Percentiles rank a stretch among this genome's conserved stretches.
These are phyloP conservation scores for Exophiala lecanii-corni DNA, from an alignment of 2,329 filamentous ascomycete species.

Conservation along the genomic window DNA sequence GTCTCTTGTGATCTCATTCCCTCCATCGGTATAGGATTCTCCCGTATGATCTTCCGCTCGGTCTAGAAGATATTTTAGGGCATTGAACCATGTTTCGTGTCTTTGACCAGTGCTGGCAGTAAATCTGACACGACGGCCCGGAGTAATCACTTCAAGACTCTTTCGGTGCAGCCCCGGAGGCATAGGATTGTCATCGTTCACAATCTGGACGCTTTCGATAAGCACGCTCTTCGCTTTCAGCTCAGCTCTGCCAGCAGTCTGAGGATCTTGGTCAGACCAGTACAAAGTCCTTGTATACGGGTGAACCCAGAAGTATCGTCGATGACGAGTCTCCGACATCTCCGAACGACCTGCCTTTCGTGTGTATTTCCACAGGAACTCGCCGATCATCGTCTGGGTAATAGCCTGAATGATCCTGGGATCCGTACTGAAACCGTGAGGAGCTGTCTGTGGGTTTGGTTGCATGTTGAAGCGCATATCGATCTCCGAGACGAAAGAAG, in stretches of 20 bases:
- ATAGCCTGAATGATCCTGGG: slow-evolving; percentile 99
- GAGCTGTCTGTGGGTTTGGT: slow-evolving; percentile 50
- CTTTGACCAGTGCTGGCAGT: slow-evolving; percentile 89
- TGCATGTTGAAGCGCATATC: slow-evolving; percentile 84
- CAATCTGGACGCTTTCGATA: slow-evolving; percentile 87
- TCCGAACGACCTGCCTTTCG: slow-evolving; percentile 85
- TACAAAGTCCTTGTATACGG: slow-evolving; percentile 94
- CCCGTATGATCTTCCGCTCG: slow-evolving; percentile 56
- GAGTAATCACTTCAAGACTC: slow-evolving; percentile 84
- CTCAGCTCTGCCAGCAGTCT: slow-evolving; percentile 69
- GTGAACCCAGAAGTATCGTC: slow-evolving; percentile 98
- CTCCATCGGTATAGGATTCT: slow-evolving; percentile 38
- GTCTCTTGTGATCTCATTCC: slow-evolving; percentile 55
- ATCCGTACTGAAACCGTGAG: slow-evolving; percentile 69
- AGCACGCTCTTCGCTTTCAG: slow-evolving; percentile 81
- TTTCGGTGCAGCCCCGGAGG: slow-evolving; percentile 92
- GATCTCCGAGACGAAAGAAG: slow-evolving; percentile 91
- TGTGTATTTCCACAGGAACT: slow-evolving; percentile 99
- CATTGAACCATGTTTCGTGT: slow-evolving; percentile 98
- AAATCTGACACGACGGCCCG: slow-evolving; percentile 84
- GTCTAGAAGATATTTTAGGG: slow-evolving; percentile 84
- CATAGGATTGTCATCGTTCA: slow-evolving; percentile 90
- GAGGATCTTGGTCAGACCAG: slow-evolving; percentile 90
- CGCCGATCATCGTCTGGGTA: slow-evolving; percentile 98
- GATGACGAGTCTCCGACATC: slow-evolving; percentile 83